These are phyloP conservation scores for Flaveria sonorensis DNA, from an alignment of 129 eudicot species.

Conservation along the genomic window DNA sequence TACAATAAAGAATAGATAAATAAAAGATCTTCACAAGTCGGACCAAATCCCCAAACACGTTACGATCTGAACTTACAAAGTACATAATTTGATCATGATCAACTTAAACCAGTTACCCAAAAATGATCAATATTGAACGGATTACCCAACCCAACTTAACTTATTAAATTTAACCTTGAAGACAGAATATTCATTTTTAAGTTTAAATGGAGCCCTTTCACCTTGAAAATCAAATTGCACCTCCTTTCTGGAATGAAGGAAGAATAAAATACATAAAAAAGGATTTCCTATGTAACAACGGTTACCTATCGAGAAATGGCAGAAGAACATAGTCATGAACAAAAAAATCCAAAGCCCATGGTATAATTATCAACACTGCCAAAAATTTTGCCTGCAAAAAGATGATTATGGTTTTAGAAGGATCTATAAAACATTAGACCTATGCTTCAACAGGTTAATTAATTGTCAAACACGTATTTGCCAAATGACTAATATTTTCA, in stretches of 20 bases:
- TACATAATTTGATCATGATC: neutral
- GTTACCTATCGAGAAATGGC: conserved; percentile 98
- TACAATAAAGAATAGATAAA: neutral
- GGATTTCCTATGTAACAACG: conserved; percentile 9
- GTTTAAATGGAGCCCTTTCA: conserved; percentile 7
- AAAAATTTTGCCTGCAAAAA: conserved; percentile 91
- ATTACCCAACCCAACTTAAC: neutral
- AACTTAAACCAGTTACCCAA: too few relatives aligned
- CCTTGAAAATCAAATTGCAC: neutral
- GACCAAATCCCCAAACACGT: neutral
- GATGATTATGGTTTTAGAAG: conserved; percentile 20
- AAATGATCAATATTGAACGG: too few relatives aligned
- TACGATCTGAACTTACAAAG: neutral
- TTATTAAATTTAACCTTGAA: neutral
- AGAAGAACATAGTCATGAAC: conserved; percentile 93
- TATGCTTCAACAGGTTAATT: neutral
- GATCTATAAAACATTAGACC: neutral
- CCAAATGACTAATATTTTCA: neutral
- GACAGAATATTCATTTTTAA: neutral
- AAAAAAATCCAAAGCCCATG: conserved; percentile 88
- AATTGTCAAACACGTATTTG: neutral
- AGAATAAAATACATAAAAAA: conserved; percentile 27
- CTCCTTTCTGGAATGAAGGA: neutral
- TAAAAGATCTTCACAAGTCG: neutral
- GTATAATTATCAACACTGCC: conserved; percentile 75